Conservation (phyloP, 176 grass and related monocot genomes). For the Phragmites australis region DNA sequence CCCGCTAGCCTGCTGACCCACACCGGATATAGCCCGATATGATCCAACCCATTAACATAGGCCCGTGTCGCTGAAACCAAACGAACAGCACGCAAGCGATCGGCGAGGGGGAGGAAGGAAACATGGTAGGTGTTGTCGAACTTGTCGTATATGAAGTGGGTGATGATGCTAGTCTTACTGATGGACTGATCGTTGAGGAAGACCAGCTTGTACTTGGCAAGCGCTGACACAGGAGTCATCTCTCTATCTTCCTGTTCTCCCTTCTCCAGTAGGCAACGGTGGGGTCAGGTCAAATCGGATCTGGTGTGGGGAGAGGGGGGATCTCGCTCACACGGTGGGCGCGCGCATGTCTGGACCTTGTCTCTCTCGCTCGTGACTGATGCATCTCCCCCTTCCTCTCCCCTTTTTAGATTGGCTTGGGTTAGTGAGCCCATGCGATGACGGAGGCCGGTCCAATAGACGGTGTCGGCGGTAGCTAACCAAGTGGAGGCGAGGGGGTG, state of each 20-base stretch:
- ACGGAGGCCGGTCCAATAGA: no score
- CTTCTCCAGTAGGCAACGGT: slow-evolving; percentile 25
- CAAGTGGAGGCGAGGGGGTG: no score
- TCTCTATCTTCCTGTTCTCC: neutral
- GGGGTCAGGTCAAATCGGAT: slow-evolving; percentile 44
- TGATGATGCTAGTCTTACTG: slow-evolving; percentile 97
- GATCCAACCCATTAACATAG: slow-evolving; percentile 22
- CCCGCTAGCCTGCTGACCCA: neutral
- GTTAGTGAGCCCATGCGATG: no score
- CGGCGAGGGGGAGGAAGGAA: neutral
- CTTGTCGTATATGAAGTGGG: slow-evolving; percentile 95
- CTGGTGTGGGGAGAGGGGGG: slow-evolving; percentile 29
- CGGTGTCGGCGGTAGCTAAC: no score
- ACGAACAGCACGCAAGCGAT: slow-evolving; percentile 22
- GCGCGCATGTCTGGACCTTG: slow-evolving; percentile 19
- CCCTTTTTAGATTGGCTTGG: no score
- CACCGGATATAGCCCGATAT: slow-evolving; percentile 36
- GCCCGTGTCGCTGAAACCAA: neutral
- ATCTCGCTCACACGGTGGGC: slow-evolving; percentile 48
- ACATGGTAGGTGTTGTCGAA: slow-evolving; percentile 89
- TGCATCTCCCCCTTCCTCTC: slow-evolving; percentile 27
- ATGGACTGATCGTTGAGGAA: slow-evolving; percentile 93
- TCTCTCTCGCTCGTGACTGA: slow-evolving; percentile 26
- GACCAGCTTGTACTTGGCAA: slow-evolving; percentile 95
- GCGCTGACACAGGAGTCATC: slow-evolving; percentile 87